These are phyloP conservation scores for Carex kokanica DNA, from an alignment of 176 grass and related monocot species.

Conservation along the genomic window DNA sequence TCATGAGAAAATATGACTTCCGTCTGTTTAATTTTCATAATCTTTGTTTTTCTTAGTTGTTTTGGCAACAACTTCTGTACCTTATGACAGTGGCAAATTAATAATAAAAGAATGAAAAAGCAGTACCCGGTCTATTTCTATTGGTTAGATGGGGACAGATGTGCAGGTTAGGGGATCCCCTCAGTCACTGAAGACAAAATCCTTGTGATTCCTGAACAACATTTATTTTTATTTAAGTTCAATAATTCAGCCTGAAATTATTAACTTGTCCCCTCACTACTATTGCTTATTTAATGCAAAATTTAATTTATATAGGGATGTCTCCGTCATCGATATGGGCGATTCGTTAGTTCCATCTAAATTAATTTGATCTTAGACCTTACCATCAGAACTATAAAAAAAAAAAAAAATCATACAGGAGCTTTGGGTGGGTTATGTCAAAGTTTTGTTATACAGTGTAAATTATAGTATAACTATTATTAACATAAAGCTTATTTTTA, in stretches of 20 bases:
- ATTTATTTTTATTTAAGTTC: conserved; percentile 32
- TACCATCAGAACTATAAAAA: background rate
- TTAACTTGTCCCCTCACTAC: background rate
- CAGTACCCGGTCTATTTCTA: conserved; percentile 26
- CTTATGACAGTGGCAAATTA: background rate
- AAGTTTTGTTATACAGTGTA: too few relatives aligned
- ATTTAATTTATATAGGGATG: background rate
- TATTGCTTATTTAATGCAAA: background rate
- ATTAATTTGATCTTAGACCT: background rate
- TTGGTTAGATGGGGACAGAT: conserved; percentile 49
- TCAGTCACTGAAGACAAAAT: conserved; percentile 43
- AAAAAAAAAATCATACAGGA: too few relatives aligned
- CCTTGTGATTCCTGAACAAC: conserved; percentile 34
- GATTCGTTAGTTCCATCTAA: background rate
- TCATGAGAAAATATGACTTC: background rate
- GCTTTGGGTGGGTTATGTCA: too few relatives aligned
- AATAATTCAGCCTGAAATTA: conserved; percentile 42
- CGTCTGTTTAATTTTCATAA: background rate
- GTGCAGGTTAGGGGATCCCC: conserved; percentile 39
- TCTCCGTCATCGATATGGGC: background rate
- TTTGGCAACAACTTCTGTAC: background rate
- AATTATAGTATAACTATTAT: too few relatives aligned
- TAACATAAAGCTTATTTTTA: too few relatives aligned
- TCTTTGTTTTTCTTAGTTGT: background rate
- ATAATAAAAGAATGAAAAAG: background rate